Base-by-base conservation (phyloP, 495 filamentous ascomycete species). In the Hypoxylon subgilvum region DNA sequence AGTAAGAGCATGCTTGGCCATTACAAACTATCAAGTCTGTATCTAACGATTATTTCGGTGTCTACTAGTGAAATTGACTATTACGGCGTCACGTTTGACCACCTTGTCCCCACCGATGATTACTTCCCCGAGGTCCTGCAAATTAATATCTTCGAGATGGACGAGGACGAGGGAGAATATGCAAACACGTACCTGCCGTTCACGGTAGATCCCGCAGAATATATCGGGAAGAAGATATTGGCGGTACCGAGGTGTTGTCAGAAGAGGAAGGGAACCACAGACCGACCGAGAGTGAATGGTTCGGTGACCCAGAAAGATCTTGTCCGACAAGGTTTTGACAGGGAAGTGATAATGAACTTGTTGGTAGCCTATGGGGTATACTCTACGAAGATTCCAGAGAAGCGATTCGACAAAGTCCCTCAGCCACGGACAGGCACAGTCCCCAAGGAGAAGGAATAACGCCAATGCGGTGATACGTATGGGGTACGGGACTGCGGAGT, bases 61-160 rank as follows among this genome's bases (percentile, higher is more conserved):
- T 13, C n/a, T 13, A 34, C 9, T 58, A 74, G 69, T 13, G 14
- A 61, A 35, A 74, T 77, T 57, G 71, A 76, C 53, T 73, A 73
- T 43, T 75, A 74, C 59, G 69, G 72, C 13, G 65, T 75, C 13
- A 73, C 68, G 51, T 76, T 76, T 47, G 72, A 76, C 52, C 67
- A 76, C 50, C 67, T 72, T 46, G 65, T 72, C 16, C 67, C 66
- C 16, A 32, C 46, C 16, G 63, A 69, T 36, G 66, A 75, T 42
- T 22, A 19, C 32, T 38, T 69, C 40, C 71, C 68, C 8, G 69
- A 74, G 41, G 69, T 75, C 6, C 52, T 76, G 16, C 50, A 55
- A 25, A 57, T 63, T 28, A 63, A 63, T 28, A 63, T 63, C 34
- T 27, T 63, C 13, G 60, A 63, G 60, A 28, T 69, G 35, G 65